Evolutionary conservation across 2,329 filamentous ascomycete species (phyloP).

Genomic region (Colletotrichum eleusines): DNA sequence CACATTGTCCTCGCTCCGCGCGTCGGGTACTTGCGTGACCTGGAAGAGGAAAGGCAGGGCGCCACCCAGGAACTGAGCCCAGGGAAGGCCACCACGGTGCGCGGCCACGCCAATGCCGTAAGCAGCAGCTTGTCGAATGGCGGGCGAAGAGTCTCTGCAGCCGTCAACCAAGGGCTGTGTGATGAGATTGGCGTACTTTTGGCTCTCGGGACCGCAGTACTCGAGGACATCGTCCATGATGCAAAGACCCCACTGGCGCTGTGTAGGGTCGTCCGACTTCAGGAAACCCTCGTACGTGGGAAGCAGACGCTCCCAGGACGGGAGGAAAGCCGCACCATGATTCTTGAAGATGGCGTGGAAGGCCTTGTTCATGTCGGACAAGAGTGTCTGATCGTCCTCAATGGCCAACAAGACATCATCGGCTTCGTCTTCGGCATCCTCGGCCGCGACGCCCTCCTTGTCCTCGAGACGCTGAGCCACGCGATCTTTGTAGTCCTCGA

Average conservation of each 20-base stretch:
- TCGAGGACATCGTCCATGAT: constrained; percentile 99
- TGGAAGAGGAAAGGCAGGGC: constrained; percentile 87
- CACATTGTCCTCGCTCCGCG: constrained; percentile 90
- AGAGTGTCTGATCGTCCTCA: constrained; percentile 94
- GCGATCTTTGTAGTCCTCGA: constrained; percentile 93
- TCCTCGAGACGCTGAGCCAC: constrained; percentile 88
- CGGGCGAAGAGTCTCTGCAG: constrained; percentile 86
- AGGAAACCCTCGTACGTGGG: constrained; percentile 89
- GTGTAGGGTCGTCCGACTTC: constrained; percentile 83
- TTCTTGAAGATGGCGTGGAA: constrained; percentile 99
- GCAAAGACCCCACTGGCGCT: constrained; percentile 98
- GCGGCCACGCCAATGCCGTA: constrained; percentile 97
- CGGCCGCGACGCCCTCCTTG: constrained; percentile 76
- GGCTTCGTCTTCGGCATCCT: constrained; percentile 90
- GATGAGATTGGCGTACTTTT: constrained; percentile 87
- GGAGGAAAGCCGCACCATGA: constrained; percentile 86
- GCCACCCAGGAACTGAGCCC: constrained; percentile 87
- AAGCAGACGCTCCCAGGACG: constrained; percentile 88
- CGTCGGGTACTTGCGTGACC: constrained; percentile 82
- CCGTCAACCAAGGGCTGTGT: constrained; percentile 88
- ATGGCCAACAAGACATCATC: constrained; percentile 91
- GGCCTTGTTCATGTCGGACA: constrained; percentile 99
- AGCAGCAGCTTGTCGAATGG: constrained; percentile 94
- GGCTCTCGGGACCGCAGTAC: constrained; percentile 92
- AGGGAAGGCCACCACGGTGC: constrained; percentile 87